Evolutionary conservation across 176 grass and related monocot genomes (phyloP).

Genomic region (Aegilops longissima): DNA sequence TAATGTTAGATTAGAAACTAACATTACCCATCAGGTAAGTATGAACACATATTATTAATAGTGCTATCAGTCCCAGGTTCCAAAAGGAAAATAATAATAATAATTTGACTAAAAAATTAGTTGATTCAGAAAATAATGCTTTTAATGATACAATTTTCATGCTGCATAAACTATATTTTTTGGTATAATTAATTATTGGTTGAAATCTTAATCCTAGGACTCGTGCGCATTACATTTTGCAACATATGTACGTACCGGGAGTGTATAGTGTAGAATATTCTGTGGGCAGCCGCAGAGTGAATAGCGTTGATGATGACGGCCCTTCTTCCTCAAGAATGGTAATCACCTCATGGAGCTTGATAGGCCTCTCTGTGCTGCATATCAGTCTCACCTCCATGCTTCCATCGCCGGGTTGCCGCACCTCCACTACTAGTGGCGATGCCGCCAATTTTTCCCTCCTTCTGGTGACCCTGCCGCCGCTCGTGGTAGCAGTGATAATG

Average conservation of each 20-base stretch:
- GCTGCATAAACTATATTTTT: background rate
- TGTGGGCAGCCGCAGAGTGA: slow-evolving; percentile 21
- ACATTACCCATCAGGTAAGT: background rate
- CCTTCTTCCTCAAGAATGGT: slow-evolving; percentile 68
- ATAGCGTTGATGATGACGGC: slow-evolving; percentile 47
- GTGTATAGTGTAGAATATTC: slow-evolving; percentile 54
- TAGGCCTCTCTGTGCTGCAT: slow-evolving; percentile 1
- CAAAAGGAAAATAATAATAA: background rate
- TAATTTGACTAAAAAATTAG: background rate
- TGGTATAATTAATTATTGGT: background rate
- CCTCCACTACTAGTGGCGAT: slow-evolving; percentile 28
- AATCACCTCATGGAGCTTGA: slow-evolving; percentile 58
- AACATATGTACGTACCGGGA: slow-evolving; percentile 33
- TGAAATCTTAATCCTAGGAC: background rate
- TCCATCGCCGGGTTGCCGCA: slow-evolving; percentile 29
- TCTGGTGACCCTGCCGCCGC: background rate
- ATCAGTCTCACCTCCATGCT: slow-evolving; percentile 59
- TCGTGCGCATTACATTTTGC: background rate
- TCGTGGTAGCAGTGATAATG: background rate
- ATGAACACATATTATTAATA: background rate
- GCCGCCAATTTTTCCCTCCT: background rate
- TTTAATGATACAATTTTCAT: background rate
- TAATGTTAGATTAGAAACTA: background rate
- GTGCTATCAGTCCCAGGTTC: background rate
- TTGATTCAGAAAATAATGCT: background rate